Evolutionary conservation across 345 rosid species (phyloP).

Genomic region (Triadica sebifera): DNA sequence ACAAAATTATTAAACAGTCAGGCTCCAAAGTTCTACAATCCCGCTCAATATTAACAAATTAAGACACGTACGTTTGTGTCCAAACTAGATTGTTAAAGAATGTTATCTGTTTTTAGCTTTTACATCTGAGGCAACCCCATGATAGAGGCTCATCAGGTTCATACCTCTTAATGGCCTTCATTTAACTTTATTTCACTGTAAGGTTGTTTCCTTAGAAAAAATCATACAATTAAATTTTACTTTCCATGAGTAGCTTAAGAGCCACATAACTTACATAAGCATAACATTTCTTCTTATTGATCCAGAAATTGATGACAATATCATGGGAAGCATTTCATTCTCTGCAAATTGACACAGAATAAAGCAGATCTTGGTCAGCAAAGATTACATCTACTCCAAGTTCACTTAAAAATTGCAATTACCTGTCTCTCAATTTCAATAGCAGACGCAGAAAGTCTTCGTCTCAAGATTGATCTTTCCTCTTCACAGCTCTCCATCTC

Average conservation of each 20-base stretch:
- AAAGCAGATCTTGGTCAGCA: constrained; percentile 1
- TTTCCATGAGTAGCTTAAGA: constrained; percentile 3
- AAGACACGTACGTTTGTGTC: background rate
- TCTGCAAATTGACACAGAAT: constrained; percentile 51
- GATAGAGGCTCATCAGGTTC: background rate
- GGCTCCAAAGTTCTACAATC: background rate
- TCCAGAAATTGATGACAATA: constrained; percentile 13
- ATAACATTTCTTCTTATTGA: constrained; percentile 5
- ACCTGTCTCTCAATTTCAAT: constrained; percentile 96
- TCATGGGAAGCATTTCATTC: constrained; percentile 97
- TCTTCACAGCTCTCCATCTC: constrained; percentile 68
- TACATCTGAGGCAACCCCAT: background rate
- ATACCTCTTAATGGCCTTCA: background rate
- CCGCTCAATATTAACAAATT: background rate
- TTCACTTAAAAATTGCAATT: constrained; percentile 13
- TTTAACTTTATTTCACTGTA: background rate
- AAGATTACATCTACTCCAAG: background rate
- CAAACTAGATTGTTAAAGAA: background rate
- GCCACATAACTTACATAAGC: constrained; percentile 10
- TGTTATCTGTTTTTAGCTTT: background rate
- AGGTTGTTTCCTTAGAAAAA: constrained; percentile 2
- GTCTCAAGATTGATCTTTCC: constrained; percentile 57
- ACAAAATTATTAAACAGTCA: background rate
- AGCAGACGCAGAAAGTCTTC: constrained; percentile 75
- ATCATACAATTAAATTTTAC: background rate